phyloP scores from a whole-genome alignment of 257 asterid species.

The Solanum virginianum region DNA sequence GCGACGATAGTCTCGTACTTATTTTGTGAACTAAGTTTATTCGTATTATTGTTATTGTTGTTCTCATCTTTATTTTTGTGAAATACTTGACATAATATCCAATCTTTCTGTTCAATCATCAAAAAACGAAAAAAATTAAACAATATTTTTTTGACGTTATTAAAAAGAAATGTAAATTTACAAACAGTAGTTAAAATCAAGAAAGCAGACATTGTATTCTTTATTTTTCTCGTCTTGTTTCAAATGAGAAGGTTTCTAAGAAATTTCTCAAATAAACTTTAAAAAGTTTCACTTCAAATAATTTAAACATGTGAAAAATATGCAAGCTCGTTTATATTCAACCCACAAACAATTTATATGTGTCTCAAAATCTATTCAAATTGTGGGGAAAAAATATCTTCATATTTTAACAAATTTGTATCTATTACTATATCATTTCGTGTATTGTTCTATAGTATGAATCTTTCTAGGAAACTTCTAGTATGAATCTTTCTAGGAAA shows the following conservation, averaged over 20 bases:
- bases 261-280: constrained; percentile 16
- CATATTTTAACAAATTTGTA: too few relatives aligned
- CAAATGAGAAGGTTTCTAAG: not conserved
- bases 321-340: not conserved
- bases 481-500: too few relatives aligned
- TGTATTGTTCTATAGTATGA: not conserved
- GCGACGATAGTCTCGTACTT: not conserved
- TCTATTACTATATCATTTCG: not conserved
- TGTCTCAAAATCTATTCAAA: too few relatives aligned
- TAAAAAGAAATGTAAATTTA: not conserved
- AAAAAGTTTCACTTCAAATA: not conserved
- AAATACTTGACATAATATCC: constrained; percentile 76
- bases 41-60: not conserved
- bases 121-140: not conserved
- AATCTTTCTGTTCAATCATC: constrained; percentile 55
- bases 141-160: not conserved
- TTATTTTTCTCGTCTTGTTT: not conserved
- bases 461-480: not conserved
- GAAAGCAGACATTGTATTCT: not conserved
- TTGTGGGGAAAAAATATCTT: too few relatives aligned
- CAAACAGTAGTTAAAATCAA: not conserved
- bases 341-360: too few relatives aligned
- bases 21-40: constrained; percentile 2
- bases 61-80: constrained; percentile 50
- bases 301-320: not conserved